These are phyloP conservation scores for Coix lacrymajobi DNA, from an alignment of 176 grass and related monocot genomes.

Conservation along the genomic window DNA sequence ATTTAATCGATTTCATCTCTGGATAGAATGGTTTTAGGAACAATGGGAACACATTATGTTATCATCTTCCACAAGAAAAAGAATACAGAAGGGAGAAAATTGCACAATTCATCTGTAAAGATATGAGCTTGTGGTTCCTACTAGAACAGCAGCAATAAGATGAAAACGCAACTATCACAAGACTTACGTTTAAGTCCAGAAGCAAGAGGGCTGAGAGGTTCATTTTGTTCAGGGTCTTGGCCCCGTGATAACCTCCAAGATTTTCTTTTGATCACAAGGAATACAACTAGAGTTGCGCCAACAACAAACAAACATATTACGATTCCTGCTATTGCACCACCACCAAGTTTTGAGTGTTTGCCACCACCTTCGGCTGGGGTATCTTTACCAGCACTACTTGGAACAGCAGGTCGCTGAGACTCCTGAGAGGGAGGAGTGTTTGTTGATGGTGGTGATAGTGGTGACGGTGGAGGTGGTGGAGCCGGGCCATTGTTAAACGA, in stretches of 20 bases:
- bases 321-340: constrained; percentile 81
- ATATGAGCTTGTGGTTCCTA: background rate
- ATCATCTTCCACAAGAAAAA: background rate
- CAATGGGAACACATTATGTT: background rate
- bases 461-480: constrained; percentile 68
- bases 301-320: constrained; percentile 69
- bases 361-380: constrained; percentile 1
- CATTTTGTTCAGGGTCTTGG: constrained; percentile 50
- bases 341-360: constrained; percentile 54
- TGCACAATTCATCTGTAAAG: background rate
- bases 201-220: constrained; percentile 67
- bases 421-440: constrained; percentile 28
- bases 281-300: constrained; percentile 44
- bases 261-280: constrained; percentile 65
- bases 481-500: constrained; percentile 58
- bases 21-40: constrained; percentile 28
- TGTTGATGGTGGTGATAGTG: constrained; percentile 14
- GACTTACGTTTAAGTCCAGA: constrained; percentile 47
- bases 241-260: constrained; percentile 33
- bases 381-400: constrained; percentile 17
- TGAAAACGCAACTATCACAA: background rate
- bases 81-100: background rate
- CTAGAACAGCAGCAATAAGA: background rate
- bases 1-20: constrained; percentile 69
- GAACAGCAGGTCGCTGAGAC: constrained; percentile 11